Evolutionary conservation across 225 moss, liverwort and hornwort species (phyloP).

Genomic region (Asterella californica): DNA sequence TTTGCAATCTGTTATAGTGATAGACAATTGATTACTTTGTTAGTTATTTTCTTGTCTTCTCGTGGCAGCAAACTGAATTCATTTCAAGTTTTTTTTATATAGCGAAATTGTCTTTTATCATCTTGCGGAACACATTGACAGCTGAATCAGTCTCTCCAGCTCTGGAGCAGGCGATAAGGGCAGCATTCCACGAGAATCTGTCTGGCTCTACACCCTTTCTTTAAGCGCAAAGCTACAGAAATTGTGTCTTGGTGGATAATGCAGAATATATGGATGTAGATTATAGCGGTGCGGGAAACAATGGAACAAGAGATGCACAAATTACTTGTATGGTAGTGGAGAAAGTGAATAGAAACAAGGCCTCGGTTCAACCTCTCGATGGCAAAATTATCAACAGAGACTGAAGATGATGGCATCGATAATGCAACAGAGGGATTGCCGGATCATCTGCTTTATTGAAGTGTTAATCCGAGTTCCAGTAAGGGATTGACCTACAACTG

Average conservation of each 20-base stretch:
- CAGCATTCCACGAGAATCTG: constrained; percentile 77
- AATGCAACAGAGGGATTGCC: constrained; percentile 60
- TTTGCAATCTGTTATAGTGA: no score
- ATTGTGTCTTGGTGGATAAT: background rate
- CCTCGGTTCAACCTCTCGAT: background rate
- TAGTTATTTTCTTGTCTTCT: no score
- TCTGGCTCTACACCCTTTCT: constrained; percentile 59
- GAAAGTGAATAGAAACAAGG: background rate
- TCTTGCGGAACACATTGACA: no score
- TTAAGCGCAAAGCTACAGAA: background rate
- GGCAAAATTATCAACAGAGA: background rate
- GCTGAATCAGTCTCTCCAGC: constrained; percentile 63
- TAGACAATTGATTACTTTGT: no score
- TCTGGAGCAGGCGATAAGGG: constrained; percentile 60
- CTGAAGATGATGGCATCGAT: constrained; percentile 12
- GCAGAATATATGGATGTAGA: background rate
- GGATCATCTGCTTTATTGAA: constrained; percentile 86
- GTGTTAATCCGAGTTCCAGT: constrained; percentile 69
- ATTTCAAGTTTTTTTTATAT: no score
- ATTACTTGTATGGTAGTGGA: background rate
- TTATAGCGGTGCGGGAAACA: background rate
- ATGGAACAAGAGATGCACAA: background rate
- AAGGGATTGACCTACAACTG: constrained; percentile 77
- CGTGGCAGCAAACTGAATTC: no score
- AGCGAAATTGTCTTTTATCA: no score